Percentiles rank a stretch among this genome's conserved stretches.
Evolutionary conservation across 1,284 basidiomycete species (phyloP).

Genomic region (Butyriboletus appendiculatus): DNA sequence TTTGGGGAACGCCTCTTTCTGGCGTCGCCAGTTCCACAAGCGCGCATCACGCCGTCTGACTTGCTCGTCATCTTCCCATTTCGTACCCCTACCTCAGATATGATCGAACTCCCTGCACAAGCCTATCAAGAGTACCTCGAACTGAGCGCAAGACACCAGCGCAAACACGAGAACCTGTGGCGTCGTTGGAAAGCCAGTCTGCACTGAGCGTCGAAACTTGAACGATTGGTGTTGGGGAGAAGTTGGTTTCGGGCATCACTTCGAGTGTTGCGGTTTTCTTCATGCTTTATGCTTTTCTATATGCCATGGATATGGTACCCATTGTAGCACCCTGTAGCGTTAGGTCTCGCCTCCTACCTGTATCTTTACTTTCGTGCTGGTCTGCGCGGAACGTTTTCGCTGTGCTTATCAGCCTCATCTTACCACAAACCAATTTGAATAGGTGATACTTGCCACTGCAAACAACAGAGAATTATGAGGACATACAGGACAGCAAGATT

Average conservation of each 20-base stretch:
- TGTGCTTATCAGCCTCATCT: neutral
- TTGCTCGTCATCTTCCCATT: slow-evolving; percentile 57
- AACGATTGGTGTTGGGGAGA: neutral
- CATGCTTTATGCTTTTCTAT: slow-evolving; percentile 6
- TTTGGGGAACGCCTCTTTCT: slow-evolving; percentile 66
- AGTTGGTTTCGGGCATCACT: neutral
- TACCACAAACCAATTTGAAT: neutral
- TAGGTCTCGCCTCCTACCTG: slow-evolving; percentile 17
- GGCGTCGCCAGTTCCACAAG: slow-evolving; percentile 52
- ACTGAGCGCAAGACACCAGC: slow-evolving; percentile 48
- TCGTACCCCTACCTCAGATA: slow-evolving; percentile 44
- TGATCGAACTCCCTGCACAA: slow-evolving; percentile 59
- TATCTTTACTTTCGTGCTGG: slow-evolving; percentile 21
- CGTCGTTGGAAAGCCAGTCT: slow-evolving; percentile 42
- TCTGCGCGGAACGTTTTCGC: neutral
- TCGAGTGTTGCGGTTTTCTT: neutral
- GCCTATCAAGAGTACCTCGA: slow-evolving; percentile 57
- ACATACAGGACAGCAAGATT: slow-evolving; percentile 10
- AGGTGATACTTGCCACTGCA: neutral
- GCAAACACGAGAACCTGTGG: slow-evolving; percentile 56
- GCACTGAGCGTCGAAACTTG: slow-evolving; percentile 11
- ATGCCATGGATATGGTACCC: slow-evolving; percentile 10
- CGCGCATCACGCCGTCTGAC: slow-evolving; percentile 57
- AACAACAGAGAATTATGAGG: slow-evolving; percentile 6
- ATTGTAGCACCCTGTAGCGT: slow-evolving; percentile 27